These are phyloP conservation scores for Fagopyrum homotropicum DNA, from an alignment of 148 eudicot genomes.

Conservation along the genomic window DNA sequence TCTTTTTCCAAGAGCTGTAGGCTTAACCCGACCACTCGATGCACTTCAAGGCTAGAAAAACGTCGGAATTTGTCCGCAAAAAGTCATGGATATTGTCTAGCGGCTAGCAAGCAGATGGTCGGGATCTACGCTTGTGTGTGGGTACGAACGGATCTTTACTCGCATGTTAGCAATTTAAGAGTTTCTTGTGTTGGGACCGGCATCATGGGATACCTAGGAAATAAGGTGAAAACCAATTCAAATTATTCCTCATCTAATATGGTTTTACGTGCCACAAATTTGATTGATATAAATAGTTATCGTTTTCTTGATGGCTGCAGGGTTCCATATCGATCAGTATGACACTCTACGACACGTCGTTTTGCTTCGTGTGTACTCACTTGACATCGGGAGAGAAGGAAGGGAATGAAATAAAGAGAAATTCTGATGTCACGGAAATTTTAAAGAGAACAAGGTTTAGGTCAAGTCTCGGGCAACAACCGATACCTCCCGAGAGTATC, in stretches of 20 bases:
- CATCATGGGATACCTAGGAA: constrained; percentile 67
- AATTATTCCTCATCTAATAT: neutral
- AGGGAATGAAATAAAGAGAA: constrained; percentile 48
- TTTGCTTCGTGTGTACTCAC: constrained; percentile 74
- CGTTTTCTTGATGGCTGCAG: constrained; percentile 19
- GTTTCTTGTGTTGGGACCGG: constrained; percentile 62
- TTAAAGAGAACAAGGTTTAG: constrained; percentile 46
- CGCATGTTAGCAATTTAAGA: constrained; percentile 32
- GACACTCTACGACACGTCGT: constrained; percentile 39
- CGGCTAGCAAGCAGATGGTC: constrained; percentile 63
- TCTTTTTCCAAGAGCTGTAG: neutral
- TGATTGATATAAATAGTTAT: neutral
- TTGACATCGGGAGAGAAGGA: constrained; percentile 66
- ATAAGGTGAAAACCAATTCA: constrained; percentile 31
- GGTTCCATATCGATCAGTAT: constrained; percentile 68
- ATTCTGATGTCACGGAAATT: constrained; percentile 50
- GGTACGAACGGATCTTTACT: constrained; percentile 36
- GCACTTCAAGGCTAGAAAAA: neutral
- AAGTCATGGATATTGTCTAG: constrained; percentile 21
- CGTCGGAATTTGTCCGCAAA: neutral
- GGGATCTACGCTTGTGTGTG: constrained; percentile 54
- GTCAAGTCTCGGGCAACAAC: constrained; percentile 8
- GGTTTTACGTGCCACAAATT: neutral
- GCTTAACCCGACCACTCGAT: neutral
- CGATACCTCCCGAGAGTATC: constrained; percentile 29